Evolutionary conservation across 176 grass and related monocot genomes (phyloP).

Genomic region (Oryza longistaminata): DNA sequence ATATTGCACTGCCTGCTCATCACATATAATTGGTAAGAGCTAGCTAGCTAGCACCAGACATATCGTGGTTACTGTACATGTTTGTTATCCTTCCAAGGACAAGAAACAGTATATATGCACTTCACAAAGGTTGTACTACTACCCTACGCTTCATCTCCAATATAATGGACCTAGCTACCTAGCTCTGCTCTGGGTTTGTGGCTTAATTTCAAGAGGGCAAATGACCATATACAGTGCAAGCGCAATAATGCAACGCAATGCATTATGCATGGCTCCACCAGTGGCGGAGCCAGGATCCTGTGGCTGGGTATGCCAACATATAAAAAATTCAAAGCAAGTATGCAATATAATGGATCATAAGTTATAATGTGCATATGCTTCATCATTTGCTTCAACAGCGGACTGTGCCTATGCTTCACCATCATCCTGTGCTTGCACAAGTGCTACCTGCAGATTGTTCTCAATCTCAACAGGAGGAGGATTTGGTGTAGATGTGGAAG

Average conservation of each 20-base stretch:
- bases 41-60: conserved; percentile 7
- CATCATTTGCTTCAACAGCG: too few relatives aligned
- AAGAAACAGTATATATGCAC: conserved; percentile 11
- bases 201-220: conserved; percentile 18
- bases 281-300: too few relatives aligned
- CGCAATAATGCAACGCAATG: conserved; percentile 35
- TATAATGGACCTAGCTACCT: neutral
- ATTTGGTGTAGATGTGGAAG: too few relatives aligned
- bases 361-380: too few relatives aligned
- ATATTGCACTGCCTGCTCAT: too few relatives aligned
- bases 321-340: too few relatives aligned
- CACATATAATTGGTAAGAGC: conserved; percentile 16
- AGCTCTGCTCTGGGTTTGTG: neutral
- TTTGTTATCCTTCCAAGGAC: neutral
- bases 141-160: neutral
- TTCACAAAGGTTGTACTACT: conserved; percentile 25
- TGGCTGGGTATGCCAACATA: too few relatives aligned
- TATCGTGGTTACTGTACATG: neutral
- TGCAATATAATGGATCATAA: too few relatives aligned
- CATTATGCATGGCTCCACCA: conserved; percentile 21
- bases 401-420: too few relatives aligned
- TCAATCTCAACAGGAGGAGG: too few relatives aligned
- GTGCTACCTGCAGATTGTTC: too few relatives aligned
- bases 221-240: neutral
- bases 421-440: too few relatives aligned